Evolutionary conservation across 169 alveolate genomes (phyloP).

Genomic region (Perkinsus olseni): DNA sequence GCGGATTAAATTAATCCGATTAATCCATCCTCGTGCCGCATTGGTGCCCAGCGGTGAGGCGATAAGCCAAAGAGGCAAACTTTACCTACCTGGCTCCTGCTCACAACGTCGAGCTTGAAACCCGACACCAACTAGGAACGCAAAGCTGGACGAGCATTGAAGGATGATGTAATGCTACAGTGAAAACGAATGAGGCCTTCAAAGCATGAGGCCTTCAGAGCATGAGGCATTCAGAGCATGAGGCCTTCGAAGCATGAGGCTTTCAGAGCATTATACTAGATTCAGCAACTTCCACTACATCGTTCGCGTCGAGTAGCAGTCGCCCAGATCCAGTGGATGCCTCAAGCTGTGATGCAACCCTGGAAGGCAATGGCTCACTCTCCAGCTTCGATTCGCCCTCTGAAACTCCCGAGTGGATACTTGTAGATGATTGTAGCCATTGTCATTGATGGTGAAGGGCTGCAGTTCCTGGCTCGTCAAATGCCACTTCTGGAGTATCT

Average conservation of each 20-base stretch:
- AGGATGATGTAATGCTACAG: no score
- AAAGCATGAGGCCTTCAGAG: not conserved
- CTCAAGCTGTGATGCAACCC: not conserved
- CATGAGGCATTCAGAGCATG: not conserved
- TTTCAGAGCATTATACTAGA: not conserved
- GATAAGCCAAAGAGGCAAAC: no score
- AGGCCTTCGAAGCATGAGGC: not conserved
- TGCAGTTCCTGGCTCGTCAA: not conserved
- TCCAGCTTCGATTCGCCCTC: not conserved
- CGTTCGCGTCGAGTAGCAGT: not conserved
- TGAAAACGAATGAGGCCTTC: not conserved
- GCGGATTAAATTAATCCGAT: no score
- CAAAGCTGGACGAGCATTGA: no score
- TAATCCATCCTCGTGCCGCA: no score
- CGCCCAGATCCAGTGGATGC: not conserved
- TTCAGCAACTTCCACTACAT: not conserved
- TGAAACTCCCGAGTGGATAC: not conserved
- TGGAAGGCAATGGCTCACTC: not conserved
- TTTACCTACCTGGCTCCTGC: no score
- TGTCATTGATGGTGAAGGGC: not conserved
- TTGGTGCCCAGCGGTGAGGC: no score
- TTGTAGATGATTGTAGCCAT: not conserved
- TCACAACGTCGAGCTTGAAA: no score
- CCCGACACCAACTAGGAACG: no score
- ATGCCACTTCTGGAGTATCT: not conserved